Evolutionary conservation across 345 rosid genomes (phyloP).

Genomic region (Gynandropsis gynandra): DNA sequence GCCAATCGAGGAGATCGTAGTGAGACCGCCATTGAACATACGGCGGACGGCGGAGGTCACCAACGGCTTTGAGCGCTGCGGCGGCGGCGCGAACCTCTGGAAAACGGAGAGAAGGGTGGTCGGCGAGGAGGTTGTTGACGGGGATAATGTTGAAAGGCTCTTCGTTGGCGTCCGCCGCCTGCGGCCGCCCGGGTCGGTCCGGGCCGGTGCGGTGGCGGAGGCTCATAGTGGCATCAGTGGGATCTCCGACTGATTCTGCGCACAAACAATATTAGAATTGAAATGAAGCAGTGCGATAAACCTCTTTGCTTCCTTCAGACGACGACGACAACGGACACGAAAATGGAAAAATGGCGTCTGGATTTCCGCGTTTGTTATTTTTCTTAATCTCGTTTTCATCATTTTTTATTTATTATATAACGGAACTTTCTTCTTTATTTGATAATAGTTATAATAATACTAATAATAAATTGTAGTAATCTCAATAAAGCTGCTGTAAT

Average conservation of each 20-base stretch:
- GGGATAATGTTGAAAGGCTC: slow-evolving; percentile 81
- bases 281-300: slow-evolving; percentile 5
- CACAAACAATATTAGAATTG: slow-evolving; percentile 13
- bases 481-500: too few species aligned
- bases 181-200: slow-evolving; percentile 24
- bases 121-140: slow-evolving; percentile 84
- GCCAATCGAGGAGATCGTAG: slow-evolving; percentile 88
- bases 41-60: slow-evolving; percentile 73
- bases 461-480: too few species aligned
- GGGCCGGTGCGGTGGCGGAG: slow-evolving; percentile 38
- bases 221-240: slow-evolving; percentile 33
- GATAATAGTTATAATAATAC: background rate
- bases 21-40: slow-evolving; percentile 61
- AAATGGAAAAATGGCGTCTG: slow-evolving; percentile 15
- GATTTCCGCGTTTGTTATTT: slow-evolving; percentile 28
- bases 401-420: too few species aligned
- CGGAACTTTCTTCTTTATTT: background rate
- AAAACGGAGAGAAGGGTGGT: slow-evolving; percentile 86
- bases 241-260: slow-evolving; percentile 14
- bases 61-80: slow-evolving; percentile 76
- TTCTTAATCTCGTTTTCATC: too few species aligned
- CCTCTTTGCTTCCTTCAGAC: slow-evolving; percentile 11
- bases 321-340: slow-evolving; percentile 16
- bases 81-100: slow-evolving; percentile 93
- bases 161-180: slow-evolving; percentile 26